A percentile compares a stretch with the other conserved stretches of the same genome.
These are phyloP conservation scores for Aspergillus persii DNA, from an alignment of 2,329 filamentous ascomycete genomes.

Conservation along the genomic window DNA sequence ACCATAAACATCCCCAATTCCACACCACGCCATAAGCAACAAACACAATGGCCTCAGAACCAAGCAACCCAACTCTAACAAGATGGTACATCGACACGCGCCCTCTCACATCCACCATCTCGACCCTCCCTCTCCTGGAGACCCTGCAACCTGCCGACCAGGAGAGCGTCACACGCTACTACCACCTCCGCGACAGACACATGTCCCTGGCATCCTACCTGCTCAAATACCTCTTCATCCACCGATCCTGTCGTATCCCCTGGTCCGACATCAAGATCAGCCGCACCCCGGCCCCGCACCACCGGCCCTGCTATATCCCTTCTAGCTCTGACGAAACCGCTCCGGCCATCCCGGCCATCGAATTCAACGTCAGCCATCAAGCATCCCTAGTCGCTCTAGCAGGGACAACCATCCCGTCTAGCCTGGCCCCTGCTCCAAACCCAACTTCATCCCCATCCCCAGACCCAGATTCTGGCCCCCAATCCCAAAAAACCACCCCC, in stretches of 20 bases:
- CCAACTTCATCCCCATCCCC: constrained; percentile 5
- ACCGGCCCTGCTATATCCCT: constrained; percentile 55
- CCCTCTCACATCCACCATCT: constrained; percentile 27
- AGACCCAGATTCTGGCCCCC: neutral
- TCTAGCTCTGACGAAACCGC: constrained; percentile 8
- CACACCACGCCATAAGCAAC: neutral
- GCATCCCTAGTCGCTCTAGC: constrained; percentile 61
- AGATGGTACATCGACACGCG: constrained; percentile 48
- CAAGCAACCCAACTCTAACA: constrained; percentile 19
- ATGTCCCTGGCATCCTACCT: constrained; percentile 62
- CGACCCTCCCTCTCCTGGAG: constrained; percentile 38
- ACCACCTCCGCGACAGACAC: constrained; percentile 55
- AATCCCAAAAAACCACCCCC: constrained; percentile 17
- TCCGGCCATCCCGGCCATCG: constrained; percentile 39
- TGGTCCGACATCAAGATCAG: constrained; percentile 58
- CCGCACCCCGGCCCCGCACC: constrained; percentile 48
- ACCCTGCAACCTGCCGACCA: constrained; percentile 50
- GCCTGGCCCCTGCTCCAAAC: neutral
- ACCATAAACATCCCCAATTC: neutral
- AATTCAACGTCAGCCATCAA: constrained; percentile 67
- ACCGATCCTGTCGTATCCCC: constrained; percentile 53
- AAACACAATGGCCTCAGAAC: neutral
- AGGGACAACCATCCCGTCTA: constrained; percentile 38
- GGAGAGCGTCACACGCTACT: constrained; percentile 48
- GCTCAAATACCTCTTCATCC: constrained; percentile 61